phyloP scores from a whole-genome alignment of 306 rosid genomes.

The Lablab purpureus region DNA sequence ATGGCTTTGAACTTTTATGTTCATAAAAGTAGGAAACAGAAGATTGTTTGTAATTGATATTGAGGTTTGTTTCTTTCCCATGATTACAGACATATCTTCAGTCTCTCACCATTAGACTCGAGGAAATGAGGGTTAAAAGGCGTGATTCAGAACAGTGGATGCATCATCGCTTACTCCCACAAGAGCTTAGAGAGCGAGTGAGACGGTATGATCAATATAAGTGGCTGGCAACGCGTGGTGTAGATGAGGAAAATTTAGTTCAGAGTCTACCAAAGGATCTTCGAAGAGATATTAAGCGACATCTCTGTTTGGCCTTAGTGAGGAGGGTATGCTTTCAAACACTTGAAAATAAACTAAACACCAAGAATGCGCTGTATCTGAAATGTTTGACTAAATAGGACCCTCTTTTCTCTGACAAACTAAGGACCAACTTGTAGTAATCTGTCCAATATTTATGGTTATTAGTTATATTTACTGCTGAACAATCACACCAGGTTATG shows the following conservation, averaged over 20 bases:
- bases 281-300: conserved; percentile 93
- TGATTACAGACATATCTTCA: conserved; percentile 93
- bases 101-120: conserved; percentile 95
- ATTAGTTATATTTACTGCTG: conserved; percentile 1
- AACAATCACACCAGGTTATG: conserved; percentile 14
- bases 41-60: conserved; percentile 34
- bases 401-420: conserved; percentile 21
- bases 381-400: not conserved
- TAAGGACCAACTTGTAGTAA: conserved; percentile 23
- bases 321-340: conserved; percentile 78
- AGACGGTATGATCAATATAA: conserved; percentile 98
- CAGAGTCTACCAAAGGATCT: conserved; percentile 98
- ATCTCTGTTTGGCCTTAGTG: conserved; percentile 96
- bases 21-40: conserved; percentile 29
- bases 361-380: not conserved
- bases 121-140: conserved; percentile 98
- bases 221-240: conserved; percentile 99
- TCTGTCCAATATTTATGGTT: conserved; percentile 21
- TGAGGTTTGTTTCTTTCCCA: conserved; percentile 45
- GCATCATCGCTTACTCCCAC: conserved; percentile 98
- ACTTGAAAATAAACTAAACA: conserved; percentile 36
- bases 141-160: conserved; percentile 99
- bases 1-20: conserved; percentile 34
- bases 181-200: conserved; percentile 88
- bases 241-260: conserved; percentile 88